Evolutionary conservation across 305 asterid genomes (phyloP), one percentile per base, ranked within the genome.

Genomic region (Solanum aculeatissimum): DNA sequence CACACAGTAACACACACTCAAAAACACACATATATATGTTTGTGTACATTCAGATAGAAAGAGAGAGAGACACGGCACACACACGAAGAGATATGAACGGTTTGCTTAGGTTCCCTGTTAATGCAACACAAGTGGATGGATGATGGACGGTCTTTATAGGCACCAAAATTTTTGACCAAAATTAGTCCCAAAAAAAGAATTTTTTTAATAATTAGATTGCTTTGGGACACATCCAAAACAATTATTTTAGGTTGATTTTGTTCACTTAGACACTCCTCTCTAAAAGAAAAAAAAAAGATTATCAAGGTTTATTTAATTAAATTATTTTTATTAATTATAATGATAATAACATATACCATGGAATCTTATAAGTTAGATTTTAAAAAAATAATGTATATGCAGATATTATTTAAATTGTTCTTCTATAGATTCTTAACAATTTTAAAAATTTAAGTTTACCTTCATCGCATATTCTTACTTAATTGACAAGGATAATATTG

Each of bases 91-190:
- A 77, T 51, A 18, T 77, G 65, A 77, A 21, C 83, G 86, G 72
- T 84, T 83, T 83, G 77, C 1, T 69, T 69, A 10, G 60, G 63
- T 23, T 80, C 27, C 79, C 58, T 66, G 83, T 60, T 38, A 32
- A 85, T 45, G 85, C 78, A 83, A 87, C 85, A 86, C 77, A 38
- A 19, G 5, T 69, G 51, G 68, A 84, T 72, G 86, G 62, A 49
- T 1, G 81, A 3, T 19, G 49, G 81, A 3, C 14, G 49, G 9
- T 15, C 1, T 4, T 47, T 77, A 29, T 77, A 27, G 19, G 29
- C 29, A 77, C 62, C 3, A 27, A 0, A 27, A 7, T 5, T 77
- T 77, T 51, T 51, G 65, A 77, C 65, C 63, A 77, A 75, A 47
- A 47, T 27, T 72, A 12, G 40, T 3, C 55, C 21, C 21, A 71